Evolutionary conservation across 2,329 filamentous ascomycete species (phyloP).

Genomic region (Myriangium duriaei): DNA sequence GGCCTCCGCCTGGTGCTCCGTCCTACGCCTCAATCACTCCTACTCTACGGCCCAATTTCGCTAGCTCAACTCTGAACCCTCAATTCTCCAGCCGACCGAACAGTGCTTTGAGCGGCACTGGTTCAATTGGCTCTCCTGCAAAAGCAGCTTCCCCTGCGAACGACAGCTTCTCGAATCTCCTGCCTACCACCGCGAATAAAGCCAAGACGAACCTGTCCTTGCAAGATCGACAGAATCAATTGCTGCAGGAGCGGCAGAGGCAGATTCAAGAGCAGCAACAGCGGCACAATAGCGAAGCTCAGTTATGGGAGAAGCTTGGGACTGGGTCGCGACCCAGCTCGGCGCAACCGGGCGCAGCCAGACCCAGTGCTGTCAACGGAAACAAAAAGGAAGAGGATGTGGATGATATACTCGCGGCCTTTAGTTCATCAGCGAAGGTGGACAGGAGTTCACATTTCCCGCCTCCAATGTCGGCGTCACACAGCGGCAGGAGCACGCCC

Average conservation of each 20-base stretch:
- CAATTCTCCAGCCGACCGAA: constrained; percentile 25
- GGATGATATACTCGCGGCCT: constrained; percentile 49
- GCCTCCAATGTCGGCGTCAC: constrained; percentile 24
- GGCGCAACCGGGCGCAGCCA: background rate
- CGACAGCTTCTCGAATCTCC: constrained; percentile 69
- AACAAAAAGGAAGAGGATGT: constrained; percentile 28
- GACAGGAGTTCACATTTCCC: constrained; percentile 49
- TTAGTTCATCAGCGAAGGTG: constrained; percentile 46
- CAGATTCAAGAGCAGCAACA: constrained; percentile 64
- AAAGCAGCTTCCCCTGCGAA: constrained; percentile 40
- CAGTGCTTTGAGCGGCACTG: constrained; percentile 23
- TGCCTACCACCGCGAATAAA: constrained; percentile 49
- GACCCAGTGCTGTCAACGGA: constrained; percentile 1
- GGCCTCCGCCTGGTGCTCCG: constrained; percentile 14
- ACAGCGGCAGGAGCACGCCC: constrained; percentile 31
- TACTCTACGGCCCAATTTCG: constrained; percentile 22
- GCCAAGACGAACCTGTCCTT: constrained; percentile 56
- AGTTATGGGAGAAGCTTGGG: constrained; percentile 15
- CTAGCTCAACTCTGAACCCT: constrained; percentile 15
- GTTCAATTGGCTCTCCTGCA: constrained; percentile 33
- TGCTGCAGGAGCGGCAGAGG: constrained; percentile 65
- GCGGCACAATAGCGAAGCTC: constrained; percentile 26
- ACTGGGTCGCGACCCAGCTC: constrained; percentile 16
- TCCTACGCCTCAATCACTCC: constrained; percentile 17
- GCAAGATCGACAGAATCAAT: constrained; percentile 50